Base-by-base conservation (phyloP, 2,329 filamentous ascomycete genomes). In the Septoria petroselini region DNA sequence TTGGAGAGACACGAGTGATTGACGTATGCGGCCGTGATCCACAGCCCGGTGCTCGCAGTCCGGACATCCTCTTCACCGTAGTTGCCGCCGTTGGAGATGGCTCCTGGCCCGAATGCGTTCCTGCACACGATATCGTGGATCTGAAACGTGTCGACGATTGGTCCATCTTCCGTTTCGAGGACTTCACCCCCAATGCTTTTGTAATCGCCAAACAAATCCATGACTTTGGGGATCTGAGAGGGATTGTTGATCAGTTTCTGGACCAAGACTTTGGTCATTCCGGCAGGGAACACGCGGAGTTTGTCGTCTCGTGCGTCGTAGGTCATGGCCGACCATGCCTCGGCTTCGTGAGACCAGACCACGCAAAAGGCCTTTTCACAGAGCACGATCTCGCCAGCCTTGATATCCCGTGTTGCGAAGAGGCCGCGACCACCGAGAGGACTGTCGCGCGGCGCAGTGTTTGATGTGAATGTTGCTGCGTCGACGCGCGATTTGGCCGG, bases 1-100 rank as follows among this genome's bases (percentile, higher is more conserved):
- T 80, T 82, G 5, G 62, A 59, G 2, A 70, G 6, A 59, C 79
- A 82, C 3, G 70, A 71, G 52, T 82, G 78, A 48, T 82, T 82
- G 52, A 79, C 71, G 46, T 69, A 67, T 0, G 78, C 76, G 2
- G 76, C 74, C 1, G 68, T 48, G 4, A 65, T 50, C 77, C 78
- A 82, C 12, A 80, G 46, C 1, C 77, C 77, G 25, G 54, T 73
- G 31, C 41, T 52, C 7, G 54, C 41, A 8, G 38, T 29, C 9
- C 42, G 30, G 9, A 45, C n/a, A n/a, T 53, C 43, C 30, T 52
- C 48, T 9, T 31, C 18, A 3, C 35, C 33, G 12, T 27, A 45
- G 33, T 45, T 45, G n/a, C 42, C 42, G 7, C 42, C 42, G 1
- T 17, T 19, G 4, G 27, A 27, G 4, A 41, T 35, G 15, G 50